These are phyloP conservation scores for Cochliopodium minus DNA, from an alignment of 208 protist species.

Conservation along the genomic window DNA sequence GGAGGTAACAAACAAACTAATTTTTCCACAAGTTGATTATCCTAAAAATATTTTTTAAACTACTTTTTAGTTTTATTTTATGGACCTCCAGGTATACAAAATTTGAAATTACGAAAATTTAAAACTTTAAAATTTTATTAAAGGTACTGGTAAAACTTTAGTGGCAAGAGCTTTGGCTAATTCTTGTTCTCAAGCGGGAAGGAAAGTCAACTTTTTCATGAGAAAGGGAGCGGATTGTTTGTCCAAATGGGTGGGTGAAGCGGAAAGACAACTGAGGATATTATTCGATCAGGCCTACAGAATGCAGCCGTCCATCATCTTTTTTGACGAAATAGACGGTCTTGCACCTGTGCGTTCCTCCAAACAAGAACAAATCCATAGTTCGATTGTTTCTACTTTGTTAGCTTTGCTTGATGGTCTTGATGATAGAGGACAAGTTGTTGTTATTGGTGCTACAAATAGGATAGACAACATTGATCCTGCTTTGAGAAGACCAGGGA, in stretches of 20 bases:
- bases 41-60: no score
- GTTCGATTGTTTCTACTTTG: constrained; percentile 45
- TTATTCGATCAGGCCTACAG: constrained; percentile 45
- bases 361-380: constrained; percentile 37
- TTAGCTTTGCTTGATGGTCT: constrained; percentile 58
- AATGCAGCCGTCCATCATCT: constrained; percentile 60
- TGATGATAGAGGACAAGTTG: constrained; percentile 37
- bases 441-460: constrained; percentile 64
- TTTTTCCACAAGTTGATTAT: no score
- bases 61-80: constrained; percentile 35
- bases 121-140: neutral
- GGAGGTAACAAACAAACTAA: no score
- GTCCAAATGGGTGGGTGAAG: constrained; percentile 58
- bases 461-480: constrained; percentile 47
- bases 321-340: constrained; percentile 71
- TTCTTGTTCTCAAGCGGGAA: constrained; percentile 17
- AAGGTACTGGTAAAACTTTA: constrained; percentile 46
- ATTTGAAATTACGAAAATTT: neutral
- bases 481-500: constrained; percentile 46
- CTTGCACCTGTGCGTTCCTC: constrained; percentile 43
- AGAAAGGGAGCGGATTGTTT: constrained; percentile 61
- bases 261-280: constrained; percentile 46
- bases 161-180: constrained; percentile 39
- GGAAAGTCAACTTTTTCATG: constrained; percentile 54
- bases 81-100: constrained; percentile 33